phyloP scores from a whole-genome alignment of 2,329 filamentous ascomycete genomes.

The Pseudocercospora cruenta region DNA sequence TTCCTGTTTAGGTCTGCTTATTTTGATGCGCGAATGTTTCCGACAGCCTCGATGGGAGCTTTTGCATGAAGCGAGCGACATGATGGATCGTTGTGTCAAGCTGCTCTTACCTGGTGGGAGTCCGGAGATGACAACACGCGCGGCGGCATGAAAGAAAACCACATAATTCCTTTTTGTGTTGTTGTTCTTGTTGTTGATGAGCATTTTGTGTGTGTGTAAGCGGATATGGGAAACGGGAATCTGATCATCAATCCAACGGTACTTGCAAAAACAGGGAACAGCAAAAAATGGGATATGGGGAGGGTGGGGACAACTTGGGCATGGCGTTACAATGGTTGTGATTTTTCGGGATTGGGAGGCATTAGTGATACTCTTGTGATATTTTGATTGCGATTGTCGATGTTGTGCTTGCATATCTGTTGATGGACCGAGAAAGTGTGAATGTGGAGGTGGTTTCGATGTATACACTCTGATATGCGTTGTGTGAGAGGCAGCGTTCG shows the following conservation, averaged over 20 bases:
- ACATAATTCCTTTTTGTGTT: background rate
- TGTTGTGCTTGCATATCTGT: conserved; percentile 4
- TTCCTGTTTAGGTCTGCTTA: conserved; percentile 76
- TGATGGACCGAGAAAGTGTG: background rate
- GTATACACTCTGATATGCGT: background rate
- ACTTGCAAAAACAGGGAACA: conserved; percentile 18
- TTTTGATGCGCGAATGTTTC: conserved; percentile 82
- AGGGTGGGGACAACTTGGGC: background rate
- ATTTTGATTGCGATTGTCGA: conserved; percentile 8
- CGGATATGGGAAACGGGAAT: background rate
- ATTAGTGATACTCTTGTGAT: conserved; percentile 34
- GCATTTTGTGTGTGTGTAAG: background rate
- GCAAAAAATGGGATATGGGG: background rate
- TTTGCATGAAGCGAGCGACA: conserved; percentile 79
- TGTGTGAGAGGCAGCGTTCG: background rate
- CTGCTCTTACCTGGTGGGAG: conserved; percentile 49
- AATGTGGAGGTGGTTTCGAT: background rate
- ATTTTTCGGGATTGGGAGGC: conserved; percentile 24
- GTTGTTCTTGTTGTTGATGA: background rate
- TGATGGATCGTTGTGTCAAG: conserved; percentile 80
- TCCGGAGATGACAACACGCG: conserved; percentile 17
- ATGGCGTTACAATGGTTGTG: background rate
- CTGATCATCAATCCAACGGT: background rate
- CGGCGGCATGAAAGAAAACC: background rate
- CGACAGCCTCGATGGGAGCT: conserved; percentile 86